phyloP scores from a whole-genome alignment of 306 rosid species.

The Cucurbita ficifolia region DNA sequence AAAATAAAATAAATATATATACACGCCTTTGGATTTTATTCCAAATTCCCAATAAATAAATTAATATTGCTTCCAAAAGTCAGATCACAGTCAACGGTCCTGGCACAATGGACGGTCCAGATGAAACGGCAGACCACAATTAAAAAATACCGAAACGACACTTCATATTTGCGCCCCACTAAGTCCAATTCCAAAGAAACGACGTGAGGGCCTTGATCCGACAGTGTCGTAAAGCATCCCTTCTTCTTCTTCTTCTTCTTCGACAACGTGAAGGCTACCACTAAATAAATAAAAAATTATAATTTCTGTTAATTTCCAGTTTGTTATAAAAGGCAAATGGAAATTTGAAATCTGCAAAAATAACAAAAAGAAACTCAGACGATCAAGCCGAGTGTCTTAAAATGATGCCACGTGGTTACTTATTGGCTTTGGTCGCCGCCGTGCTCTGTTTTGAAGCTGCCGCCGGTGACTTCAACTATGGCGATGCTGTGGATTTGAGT shows the following conservation, averaged over 20 bases:
- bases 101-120: conserved; percentile 4
- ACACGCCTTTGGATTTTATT: neutral
- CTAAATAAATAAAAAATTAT: neutral
- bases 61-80: neutral
- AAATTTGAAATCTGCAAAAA: neutral
- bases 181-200: neutral
- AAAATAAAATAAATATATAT: no score
- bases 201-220: conserved; percentile 13
- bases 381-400: neutral
- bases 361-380: neutral
- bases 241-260: conserved; percentile 6
- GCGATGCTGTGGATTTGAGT: conserved; percentile 60
- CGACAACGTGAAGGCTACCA: conserved; percentile 13
- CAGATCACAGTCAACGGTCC: neutral
- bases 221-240: neutral
- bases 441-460: conserved; percentile 12
- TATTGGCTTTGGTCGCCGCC: conserved; percentile 16
- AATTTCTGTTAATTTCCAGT: neutral
- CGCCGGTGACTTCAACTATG: conserved; percentile 31
- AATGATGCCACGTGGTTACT: neutral
- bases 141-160: conserved; percentile 5
- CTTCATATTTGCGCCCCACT: conserved; percentile 2
- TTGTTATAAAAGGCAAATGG: neutral
- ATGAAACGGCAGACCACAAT: neutral
- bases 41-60: neutral